These are phyloP conservation scores for Arthrinium puccinioides DNA, from an alignment of 2,329 filamentous ascomycete species.

Conservation along the genomic window DNA sequence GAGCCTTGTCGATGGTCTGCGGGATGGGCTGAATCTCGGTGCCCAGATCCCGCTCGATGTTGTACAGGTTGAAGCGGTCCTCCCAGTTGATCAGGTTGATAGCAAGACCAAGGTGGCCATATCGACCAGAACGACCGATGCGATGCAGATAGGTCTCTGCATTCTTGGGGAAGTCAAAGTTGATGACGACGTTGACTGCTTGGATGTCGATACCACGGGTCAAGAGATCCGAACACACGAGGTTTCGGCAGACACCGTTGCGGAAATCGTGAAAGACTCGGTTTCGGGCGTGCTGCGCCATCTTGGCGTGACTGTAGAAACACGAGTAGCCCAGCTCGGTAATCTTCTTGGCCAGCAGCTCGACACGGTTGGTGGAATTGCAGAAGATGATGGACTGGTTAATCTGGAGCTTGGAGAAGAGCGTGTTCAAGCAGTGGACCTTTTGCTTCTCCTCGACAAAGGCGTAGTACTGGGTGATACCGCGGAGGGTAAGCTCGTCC, in stretches of 20 bases:
- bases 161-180: constrained; percentile 99
- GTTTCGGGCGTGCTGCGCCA: constrained; percentile 95
- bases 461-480: constrained; percentile 98
- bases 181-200: constrained; percentile 98
- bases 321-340: constrained; percentile 98
- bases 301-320: constrained; percentile 98
- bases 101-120: constrained; percentile 91
- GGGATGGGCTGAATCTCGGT: constrained; percentile 98
- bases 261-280: constrained; percentile 99
- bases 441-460: constrained; percentile 99
- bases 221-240: constrained; percentile 94
- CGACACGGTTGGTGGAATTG: constrained; percentile 97
- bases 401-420: constrained; percentile 98
- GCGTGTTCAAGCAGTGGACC: constrained; percentile 96
- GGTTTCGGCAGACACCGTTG: constrained; percentile 93
- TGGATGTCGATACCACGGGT: constrained; percentile 99
- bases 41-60: constrained; percentile 93
- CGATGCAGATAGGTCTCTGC: constrained; percentile 98
- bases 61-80: constrained; percentile 96
- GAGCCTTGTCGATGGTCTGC: constrained; percentile 86
- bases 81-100: constrained; percentile 99
- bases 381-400: constrained; percentile 99
- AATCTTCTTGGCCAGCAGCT: constrained; percentile 97
- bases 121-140: constrained; percentile 94
- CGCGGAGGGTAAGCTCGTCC: constrained; percentile 95